phyloP scores from a whole-genome alignment of 2,329 filamentous ascomycete species.

The Xylaria hypoxylon region DNA sequence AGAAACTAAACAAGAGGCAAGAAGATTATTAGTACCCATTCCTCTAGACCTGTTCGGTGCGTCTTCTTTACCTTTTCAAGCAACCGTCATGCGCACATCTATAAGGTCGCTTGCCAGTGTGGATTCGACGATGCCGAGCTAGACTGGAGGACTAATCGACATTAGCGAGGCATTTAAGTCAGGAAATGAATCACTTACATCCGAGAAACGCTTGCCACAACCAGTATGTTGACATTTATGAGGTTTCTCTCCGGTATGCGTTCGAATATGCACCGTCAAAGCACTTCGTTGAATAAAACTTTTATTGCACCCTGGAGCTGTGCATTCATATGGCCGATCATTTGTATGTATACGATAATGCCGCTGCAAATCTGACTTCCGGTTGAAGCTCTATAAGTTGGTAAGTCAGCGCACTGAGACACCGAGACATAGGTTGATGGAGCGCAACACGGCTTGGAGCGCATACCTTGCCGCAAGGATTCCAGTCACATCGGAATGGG shows the following conservation, averaged over 20 bases:
- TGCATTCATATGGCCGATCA: conserved; percentile 74
- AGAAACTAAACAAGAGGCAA: conserved; percentile 64
- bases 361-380: conserved; percentile 76
- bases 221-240: conserved; percentile 74
- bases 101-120: conserved; percentile 75
- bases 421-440: neutral
- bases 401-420: conserved; percentile 26
- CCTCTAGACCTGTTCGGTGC: conserved; percentile 38
- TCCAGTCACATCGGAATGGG: conserved; percentile 73
- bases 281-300: conserved; percentile 79
- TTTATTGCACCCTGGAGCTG: conserved; percentile 71
- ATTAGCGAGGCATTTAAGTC: conserved; percentile 22
- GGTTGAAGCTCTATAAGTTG: conserved; percentile 72
- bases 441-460: neutral
- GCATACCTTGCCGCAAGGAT: conserved; percentile 32
- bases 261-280: conserved; percentile 76
- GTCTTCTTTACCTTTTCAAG: conserved; percentile 64
- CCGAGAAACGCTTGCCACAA: conserved; percentile 76
- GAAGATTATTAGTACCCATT: conserved; percentile 23
- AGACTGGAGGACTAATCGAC: conserved; percentile 69
- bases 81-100: conserved; percentile 72
- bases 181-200: conserved; percentile 61
- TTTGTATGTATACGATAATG: conserved; percentile 80
- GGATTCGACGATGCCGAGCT: conserved; percentile 73
- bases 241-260: conserved; percentile 78